A percentile compares a stretch with the other conserved stretches of the same genome.
These are phyloP conservation scores for Eimeria sp. DNA, from an alignment of 169 alveolate species.

Conservation along the genomic window DNA sequence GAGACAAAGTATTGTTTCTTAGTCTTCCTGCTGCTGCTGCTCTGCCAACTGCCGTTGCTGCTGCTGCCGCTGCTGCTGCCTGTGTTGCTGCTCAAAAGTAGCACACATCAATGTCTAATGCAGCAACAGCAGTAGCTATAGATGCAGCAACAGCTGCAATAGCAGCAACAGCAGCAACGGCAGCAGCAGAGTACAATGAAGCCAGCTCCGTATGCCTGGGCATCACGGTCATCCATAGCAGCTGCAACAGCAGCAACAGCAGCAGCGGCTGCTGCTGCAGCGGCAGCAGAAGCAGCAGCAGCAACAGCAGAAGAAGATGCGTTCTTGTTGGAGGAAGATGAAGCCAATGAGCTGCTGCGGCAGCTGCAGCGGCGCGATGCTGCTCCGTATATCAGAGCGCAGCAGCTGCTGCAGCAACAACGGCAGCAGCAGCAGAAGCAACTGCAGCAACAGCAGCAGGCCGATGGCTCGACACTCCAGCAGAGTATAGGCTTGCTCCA, in stretches of 20 bases:
- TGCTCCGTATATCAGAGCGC: background rate
- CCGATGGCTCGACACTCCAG: background rate
- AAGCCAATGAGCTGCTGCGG: background rate
- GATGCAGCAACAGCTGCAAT: background rate
- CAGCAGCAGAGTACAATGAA: background rate
- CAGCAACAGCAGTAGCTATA: conserved; percentile 1
- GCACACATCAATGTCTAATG: background rate
- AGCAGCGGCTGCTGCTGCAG: conserved; percentile 8
- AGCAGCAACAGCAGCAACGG: background rate
- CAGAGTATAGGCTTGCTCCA: background rate
- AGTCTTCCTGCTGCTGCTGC: background rate
- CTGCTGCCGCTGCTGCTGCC: conserved; percentile 5
- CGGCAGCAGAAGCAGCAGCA: conserved; percentile 19
- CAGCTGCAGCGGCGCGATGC: background rate
- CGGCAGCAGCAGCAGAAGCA: conserved; percentile 3
- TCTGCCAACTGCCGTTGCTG: background rate
- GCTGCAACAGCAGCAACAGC: background rate
- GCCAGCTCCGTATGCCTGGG: conserved; percentile 16
- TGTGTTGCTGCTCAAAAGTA: background rate
- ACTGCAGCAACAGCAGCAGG: background rate
- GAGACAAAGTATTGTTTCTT: no score
- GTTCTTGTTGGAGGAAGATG: background rate
- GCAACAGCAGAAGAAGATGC: background rate
- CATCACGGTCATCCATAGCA: background rate
- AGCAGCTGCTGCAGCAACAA: background rate